Base-by-base conservation (phyloP, 495 filamentous ascomycete species). In the Hypoxylon fuscum region DNA sequence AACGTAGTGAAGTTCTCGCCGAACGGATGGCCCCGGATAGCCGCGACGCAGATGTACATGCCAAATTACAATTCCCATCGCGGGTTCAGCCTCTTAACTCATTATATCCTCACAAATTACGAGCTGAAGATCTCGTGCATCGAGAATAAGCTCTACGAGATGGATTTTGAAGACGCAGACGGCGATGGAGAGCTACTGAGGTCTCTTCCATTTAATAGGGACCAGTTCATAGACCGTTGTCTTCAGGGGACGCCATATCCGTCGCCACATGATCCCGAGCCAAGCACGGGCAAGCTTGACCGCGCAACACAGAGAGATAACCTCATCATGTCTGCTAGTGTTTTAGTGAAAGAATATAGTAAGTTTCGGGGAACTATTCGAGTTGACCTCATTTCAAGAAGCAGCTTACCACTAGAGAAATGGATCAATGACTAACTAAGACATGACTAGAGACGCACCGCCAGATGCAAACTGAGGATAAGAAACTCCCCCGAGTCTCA, bases 91-190 rank as follows among this genome's bases (percentile, higher is more conserved):
- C 15, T 31, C 20, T 37, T 42, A 22, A 45, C 25, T 9, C 37
- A 59, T 25, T 17, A 25, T 7, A 8, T 41, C 14, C 49, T 65
- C 21, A 60, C 43, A 5, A 38, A n/a, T 5, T 60, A 40, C 44
- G 50, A 55, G 25, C 51, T 44, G 4, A 65, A 56, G 40, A 43
- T 65, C 29, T 31, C 25, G 1, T 50, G 40, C 3, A 47, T 66
- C 23, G 50, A 51, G 20, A 17, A 66, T 14, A 40, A 32, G 21
- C 32, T 66, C 14, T 40, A 66, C 35, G 40, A 52, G 34, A 52
- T 66, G 51, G 35, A 62, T 18, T 58, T 62, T 25, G 27, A 58
- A 17, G 56, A 56, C 5, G 35, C 12, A 1, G 38, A 56, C 11
- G 34, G 21, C 9, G 42, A 35, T 1, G 48, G 21, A 5, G 21